These are phyloP conservation scores for Phalaenopsis aphrodite DNA, from an alignment of 106 monocot genomes.

Conservation along the genomic window DNA sequence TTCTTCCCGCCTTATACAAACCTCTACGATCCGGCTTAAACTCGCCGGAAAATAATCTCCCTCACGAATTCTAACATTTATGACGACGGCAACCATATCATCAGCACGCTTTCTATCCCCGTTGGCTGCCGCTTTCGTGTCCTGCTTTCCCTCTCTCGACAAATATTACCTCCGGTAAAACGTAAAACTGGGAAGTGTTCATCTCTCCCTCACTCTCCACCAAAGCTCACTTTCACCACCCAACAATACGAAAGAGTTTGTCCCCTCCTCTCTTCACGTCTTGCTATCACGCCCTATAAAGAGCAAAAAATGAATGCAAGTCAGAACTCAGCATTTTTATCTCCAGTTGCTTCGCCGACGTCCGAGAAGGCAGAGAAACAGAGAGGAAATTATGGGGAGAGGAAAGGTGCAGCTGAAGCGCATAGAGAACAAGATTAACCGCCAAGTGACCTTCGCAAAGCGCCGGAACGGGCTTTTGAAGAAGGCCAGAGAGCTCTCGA, in stretches of 20 bases:
- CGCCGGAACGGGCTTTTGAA: conserved; percentile 57
- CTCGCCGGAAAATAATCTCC: too few species aligned
- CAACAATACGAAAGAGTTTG: background rate
- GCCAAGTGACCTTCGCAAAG: conserved; percentile 54
- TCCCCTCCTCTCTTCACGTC: background rate
- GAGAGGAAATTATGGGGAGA: background rate
- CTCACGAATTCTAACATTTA: too few species aligned
- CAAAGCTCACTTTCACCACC: background rate
- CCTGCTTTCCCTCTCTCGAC: too few species aligned
- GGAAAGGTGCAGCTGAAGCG: conserved; percentile 6
- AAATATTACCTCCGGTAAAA: too few species aligned
- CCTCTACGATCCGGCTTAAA: too few species aligned
- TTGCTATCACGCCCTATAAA: background rate
- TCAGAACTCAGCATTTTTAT: background rate
- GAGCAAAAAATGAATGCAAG: background rate
- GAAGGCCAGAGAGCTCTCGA: conserved; percentile 71
- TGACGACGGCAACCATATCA: too few species aligned
- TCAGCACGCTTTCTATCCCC: too few species aligned
- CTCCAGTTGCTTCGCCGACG: background rate
- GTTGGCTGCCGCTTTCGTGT: too few species aligned
- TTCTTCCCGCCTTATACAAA: too few species aligned
- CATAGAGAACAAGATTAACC: conserved; percentile 3
- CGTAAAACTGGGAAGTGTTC: too few species aligned
- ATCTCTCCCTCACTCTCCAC: too few species aligned
- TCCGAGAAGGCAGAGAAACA: background rate